Evolutionary conservation across 805 yeast genomes (phyloP), one percentile per base, ranked within the genome.

Genomic region (Debaryomyces prosopidis): DNA sequence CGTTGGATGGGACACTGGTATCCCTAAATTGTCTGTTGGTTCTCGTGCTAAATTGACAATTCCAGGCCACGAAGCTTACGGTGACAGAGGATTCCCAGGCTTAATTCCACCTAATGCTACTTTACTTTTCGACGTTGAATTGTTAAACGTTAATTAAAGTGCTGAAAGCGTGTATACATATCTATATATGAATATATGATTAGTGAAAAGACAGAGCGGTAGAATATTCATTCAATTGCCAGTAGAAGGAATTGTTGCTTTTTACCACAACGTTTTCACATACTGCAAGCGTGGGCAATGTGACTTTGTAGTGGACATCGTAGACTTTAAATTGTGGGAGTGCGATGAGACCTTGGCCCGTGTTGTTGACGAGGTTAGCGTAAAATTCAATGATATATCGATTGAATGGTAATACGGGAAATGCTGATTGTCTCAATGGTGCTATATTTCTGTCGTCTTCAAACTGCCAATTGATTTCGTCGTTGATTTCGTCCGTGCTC

Each of bases 41-140:
- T 89, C 94, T 73, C 87, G 86, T 77, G 96, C 97, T 42, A 80
- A 86, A 65, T 77, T 92, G 64, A 89, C 95, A 59, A 89, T 92
- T 60, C 95, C 97, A 60, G 96, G 96, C 54, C 81, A 83, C 60
- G 86, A 88, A 74, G 98, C 95, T 57, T 92, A 92, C 73, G 97
- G 97, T 52, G 79, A 80, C 54, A 84, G 96, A 72, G 98, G 98
- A 40, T 89, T 87, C 84, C 97, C 97, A 57, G 96, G 96, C 57
- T 76, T 89, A 64, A 92, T 92, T 65, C 98, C 98, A 54, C 97
- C 97, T 58, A 89, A 89, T 69, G 95, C 97, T 53, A 91, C 97
- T 57, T 81, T 92, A 72, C 75, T 89, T 59, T 87, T 87, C 57
- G 94, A 87, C 57, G 94, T 87, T 51, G 92, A 87, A 69, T 79